Percentiles rank a stretch among this genome's conserved stretches.
These are phyloP conservation scores for Sclerospora graminicola DNA, from an alignment of 352 stramenopile species.

Conservation along the genomic window DNA sequence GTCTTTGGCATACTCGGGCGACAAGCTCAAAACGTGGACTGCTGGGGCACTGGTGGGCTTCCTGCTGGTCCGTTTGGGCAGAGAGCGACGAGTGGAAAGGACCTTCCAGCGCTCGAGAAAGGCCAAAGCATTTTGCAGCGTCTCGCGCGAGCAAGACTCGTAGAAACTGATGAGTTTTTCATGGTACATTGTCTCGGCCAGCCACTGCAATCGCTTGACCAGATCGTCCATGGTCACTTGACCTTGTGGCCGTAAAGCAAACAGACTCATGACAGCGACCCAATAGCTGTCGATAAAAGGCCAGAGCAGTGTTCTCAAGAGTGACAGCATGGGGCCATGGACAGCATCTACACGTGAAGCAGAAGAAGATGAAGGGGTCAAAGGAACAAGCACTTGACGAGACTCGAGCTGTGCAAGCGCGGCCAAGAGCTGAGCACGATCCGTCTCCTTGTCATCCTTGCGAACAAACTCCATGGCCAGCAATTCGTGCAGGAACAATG, in stretches of 20 bases:
- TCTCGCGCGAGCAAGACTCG: conserved; percentile 79
- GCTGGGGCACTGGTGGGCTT: conserved; percentile 9
- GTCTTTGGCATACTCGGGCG: conserved; percentile 34
- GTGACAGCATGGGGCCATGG: conserved; percentile 34
- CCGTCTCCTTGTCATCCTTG: conserved; percentile 39
- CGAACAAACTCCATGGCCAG: conserved; percentile 73
- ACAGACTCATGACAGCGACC: conserved; percentile 66
- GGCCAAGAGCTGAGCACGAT: conserved; percentile 29
- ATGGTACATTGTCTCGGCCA: conserved; percentile 83
- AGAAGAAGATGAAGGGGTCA: conserved; percentile 7
- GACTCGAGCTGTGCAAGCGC: conserved; percentile 31
- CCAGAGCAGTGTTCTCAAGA: conserved; percentile 73
- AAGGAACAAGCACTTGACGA: conserved; percentile 25
- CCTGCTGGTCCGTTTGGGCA: conserved; percentile 2
- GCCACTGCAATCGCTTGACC: conserved; percentile 75
- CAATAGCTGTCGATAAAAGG: conserved; percentile 85
- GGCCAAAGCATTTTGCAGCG: conserved; percentile 64
- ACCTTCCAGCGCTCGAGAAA: conserved; percentile 62
- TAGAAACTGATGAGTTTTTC: conserved; percentile 81
- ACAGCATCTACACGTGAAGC: conserved; percentile 8
- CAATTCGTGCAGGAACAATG: conserved; percentile 69
- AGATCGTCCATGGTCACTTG: conserved; percentile 49
- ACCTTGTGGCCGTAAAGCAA: conserved; percentile 41
- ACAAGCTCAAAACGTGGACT: conserved; percentile 24
- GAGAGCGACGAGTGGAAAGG: conserved; percentile 23